A percentile compares a stretch with the other conserved stretches of the same genome.
phyloP scores from a whole-genome alignment of 495 filamentous ascomycete genomes.

The Articulospora tetracladia region DNA sequence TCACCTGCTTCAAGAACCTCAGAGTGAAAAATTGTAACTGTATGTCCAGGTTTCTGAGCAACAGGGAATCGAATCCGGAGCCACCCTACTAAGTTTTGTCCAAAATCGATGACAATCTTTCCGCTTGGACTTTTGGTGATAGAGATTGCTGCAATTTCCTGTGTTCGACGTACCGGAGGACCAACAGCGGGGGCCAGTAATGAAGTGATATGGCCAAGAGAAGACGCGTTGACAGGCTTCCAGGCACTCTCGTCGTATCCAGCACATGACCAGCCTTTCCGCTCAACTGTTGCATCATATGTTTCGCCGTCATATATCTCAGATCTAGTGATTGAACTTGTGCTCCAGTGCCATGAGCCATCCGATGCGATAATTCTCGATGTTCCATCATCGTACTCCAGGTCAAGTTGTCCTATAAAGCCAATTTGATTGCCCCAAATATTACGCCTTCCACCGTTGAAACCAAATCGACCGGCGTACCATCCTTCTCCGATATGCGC shows the following conservation, averaged over 20 bases:
- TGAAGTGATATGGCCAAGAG: neutral
- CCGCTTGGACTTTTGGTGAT: slow-evolving; percentile 40
- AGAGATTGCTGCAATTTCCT: slow-evolving; percentile 29
- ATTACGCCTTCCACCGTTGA: slow-evolving; percentile 32
- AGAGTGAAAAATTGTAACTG: slow-evolving; percentile 38
- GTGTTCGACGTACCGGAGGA: slow-evolving; percentile 10
- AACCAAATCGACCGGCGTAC: slow-evolving; percentile 44
- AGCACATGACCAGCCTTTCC: slow-evolving; percentile 10
- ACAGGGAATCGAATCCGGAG: too few species aligned
- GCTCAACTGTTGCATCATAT: slow-evolving; percentile 36
- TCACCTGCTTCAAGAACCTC: slow-evolving; percentile 52
- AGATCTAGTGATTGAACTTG: slow-evolving; percentile 37
- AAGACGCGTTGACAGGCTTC: neutral
- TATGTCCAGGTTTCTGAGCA: slow-evolving; percentile 26
- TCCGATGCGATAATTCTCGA: slow-evolving; percentile 35
- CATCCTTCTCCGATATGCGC: slow-evolving; percentile 51
- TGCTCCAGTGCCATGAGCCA: slow-evolving; percentile 34
- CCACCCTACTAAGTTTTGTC: slow-evolving; percentile 52
- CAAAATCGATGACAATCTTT: slow-evolving; percentile 48
- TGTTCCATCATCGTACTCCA: slow-evolving; percentile 27
- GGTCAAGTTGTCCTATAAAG: slow-evolving; percentile 38
- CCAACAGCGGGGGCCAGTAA: slow-evolving; percentile 4
- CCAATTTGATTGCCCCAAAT: slow-evolving; percentile 43
- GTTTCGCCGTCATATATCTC: slow-evolving; percentile 53
- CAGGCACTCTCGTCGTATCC: slow-evolving; percentile 18